A percentile compares a stretch with the other conserved stretches of the same genome.
Conservation (phyloP, 2,329 filamentous ascomycete genomes). For the Balansia obtecta region DNA sequence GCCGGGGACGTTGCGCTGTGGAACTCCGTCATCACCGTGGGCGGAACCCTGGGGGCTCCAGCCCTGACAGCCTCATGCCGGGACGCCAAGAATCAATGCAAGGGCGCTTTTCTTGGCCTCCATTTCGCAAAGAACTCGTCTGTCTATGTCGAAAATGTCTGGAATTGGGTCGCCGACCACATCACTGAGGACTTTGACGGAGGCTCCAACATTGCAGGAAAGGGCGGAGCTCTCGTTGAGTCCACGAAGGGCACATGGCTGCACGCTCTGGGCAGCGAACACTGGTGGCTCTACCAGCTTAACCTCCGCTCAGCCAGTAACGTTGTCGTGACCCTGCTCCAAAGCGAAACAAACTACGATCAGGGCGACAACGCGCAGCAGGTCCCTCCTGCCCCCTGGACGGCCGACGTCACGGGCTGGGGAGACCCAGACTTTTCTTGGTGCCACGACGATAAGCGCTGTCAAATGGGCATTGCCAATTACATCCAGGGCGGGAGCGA, state of each 20-base stretch:
- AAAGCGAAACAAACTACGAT: slow-evolving; percentile 38
- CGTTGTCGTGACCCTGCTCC: slow-evolving; percentile 36
- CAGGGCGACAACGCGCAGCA: slow-evolving; percentile 22
- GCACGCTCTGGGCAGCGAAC: slow-evolving; percentile 34
- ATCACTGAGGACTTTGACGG: slow-evolving; percentile 29
- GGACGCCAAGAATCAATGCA: slow-evolving; percentile 23
- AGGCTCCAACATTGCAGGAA: slow-evolving; percentile 32
- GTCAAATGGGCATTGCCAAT: slow-evolving; percentile 30
- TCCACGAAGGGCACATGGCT: slow-evolving; percentile 39
- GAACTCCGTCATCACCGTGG: slow-evolving; percentile 32
- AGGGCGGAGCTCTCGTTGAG: slow-evolving; percentile 35
- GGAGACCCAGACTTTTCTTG: slow-evolving; percentile 30
- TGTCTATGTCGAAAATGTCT: slow-evolving; percentile 13
- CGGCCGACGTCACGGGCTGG: slow-evolving; percentile 21
- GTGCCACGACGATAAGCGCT: slow-evolving; percentile 25
- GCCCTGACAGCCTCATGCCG: slow-evolving; percentile 26
- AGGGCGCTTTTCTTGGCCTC: slow-evolving; percentile 34
- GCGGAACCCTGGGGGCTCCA: slow-evolving; percentile 27
- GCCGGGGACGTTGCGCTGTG: slow-evolving; percentile 39
- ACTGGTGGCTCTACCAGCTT: slow-evolving; percentile 46
- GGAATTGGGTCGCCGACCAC: slow-evolving; percentile 37
- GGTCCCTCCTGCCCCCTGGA: slow-evolving; percentile 26
- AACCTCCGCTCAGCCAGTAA: slow-evolving; percentile 36
- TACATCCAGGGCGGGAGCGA: slow-evolving; percentile 28
- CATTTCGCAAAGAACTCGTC: slow-evolving; percentile 28